Base-by-base conservation (phyloP, 345 rosid genomes). In the Pugionium cornutum region DNA sequence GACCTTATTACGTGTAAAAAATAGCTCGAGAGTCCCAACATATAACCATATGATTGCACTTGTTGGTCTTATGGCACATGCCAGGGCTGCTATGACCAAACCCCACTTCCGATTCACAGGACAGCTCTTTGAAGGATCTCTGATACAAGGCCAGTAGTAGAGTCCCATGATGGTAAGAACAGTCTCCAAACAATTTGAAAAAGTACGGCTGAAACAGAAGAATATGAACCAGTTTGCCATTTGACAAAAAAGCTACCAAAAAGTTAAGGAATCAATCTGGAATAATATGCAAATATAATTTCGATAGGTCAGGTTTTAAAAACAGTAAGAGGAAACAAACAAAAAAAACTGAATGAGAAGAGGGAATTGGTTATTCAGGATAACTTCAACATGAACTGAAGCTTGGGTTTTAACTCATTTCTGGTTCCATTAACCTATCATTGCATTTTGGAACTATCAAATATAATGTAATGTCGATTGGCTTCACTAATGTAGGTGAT, bases 31-130 rank as follows among this genome's bases (percentile, higher is more conserved):
- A 56, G 79, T 73, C 68, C 96, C 99, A 77, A 90, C 82, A 65
- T 86, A 94, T 30, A 85, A 64, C 99, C 99, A 94, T 69, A 73
- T 86, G 70, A 90, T 70, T 58, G 91, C 92, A 79, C 91, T 85
- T 64, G 97, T 94, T 47, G 96, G 99, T 75, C 99, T 81, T 64
- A 90, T 65, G 52, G 91, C 92, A 79, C 96, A 90, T 61, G 99
- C 89, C 50, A 90, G 34, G 61, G 91, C 97, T 5, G 96, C 96
- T 53, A 83, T 51, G 62, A 69, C 76, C 83, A 90, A 80, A 65
- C 85, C 97, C 88, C 84, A 79, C 74, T 78, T 88, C 75, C 97
- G 83, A 43, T 48, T 73, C 0, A 54, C 30, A 6, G 82, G 73
- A 76, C 56, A 76, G 46, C 78, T 80, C 41, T 69, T 60, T 36